phyloP scores from a whole-genome alignment of 371 early-diverging fungal species.

The Mucor plumbeus region DNA sequence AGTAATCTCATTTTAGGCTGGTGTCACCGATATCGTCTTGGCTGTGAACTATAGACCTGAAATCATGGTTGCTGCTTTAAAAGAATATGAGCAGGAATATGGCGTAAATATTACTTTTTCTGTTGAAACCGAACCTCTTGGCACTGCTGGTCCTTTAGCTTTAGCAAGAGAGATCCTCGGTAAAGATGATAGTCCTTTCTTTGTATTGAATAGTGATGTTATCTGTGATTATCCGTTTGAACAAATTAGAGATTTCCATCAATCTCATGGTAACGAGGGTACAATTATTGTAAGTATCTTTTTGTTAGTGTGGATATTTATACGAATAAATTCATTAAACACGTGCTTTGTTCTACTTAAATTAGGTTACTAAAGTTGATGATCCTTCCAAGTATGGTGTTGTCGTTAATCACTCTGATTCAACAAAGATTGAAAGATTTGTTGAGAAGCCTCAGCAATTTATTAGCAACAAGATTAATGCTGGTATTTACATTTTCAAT shows the following conservation, averaged over 20 bases:
- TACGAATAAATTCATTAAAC: not conserved
- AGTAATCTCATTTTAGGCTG: slow-evolving; percentile 68
- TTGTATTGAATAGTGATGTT: slow-evolving; percentile 99
- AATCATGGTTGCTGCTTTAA: slow-evolving; percentile 87
- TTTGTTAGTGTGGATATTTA: no score
- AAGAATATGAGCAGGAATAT: slow-evolving; percentile 86
- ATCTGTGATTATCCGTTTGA: slow-evolving; percentile 98
- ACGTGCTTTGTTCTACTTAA: not conserved
- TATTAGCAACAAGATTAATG: slow-evolving; percentile 98
- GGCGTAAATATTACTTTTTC: slow-evolving; percentile 96
- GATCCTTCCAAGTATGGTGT: slow-evolving; percentile 99
- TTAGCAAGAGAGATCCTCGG: slow-evolving; percentile 91
- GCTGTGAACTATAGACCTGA: slow-evolving; percentile 99
- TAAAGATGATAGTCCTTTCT: slow-evolving; percentile 93
- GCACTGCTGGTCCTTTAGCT: slow-evolving; percentile 97
- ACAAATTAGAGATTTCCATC: slow-evolving; percentile 86
- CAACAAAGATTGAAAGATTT: slow-evolving; percentile 87
- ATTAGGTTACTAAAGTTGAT: slow-evolving; percentile 90
- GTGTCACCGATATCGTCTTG: slow-evolving; percentile 97
- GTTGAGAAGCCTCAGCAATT: slow-evolving; percentile 98
- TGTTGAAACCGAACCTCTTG: slow-evolving; percentile 97
- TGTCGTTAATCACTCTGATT: slow-evolving; percentile 76
- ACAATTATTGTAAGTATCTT: slow-evolving; percentile 72
- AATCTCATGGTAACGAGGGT: slow-evolving; percentile 88
- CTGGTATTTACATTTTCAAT: slow-evolving; percentile 98